Base-by-base conservation (phyloP, 78 protist genomes). In the Dictyostelium brefeldianum region DNA sequence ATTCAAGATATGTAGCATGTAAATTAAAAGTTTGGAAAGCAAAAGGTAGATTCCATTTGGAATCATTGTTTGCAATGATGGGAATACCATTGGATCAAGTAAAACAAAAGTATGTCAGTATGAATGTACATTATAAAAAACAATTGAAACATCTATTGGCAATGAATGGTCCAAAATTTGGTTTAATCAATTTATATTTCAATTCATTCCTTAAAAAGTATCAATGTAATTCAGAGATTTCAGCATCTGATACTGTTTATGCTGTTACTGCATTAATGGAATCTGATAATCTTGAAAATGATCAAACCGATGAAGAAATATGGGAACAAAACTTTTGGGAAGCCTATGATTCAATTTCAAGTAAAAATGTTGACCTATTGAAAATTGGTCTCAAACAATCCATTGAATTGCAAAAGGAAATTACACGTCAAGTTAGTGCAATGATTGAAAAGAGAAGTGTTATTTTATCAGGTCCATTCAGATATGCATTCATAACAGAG, bases 261-360 rank as follows among this genome's bases (percentile, higher is more conserved):
- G 94, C 95, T 5, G 20, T 81, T 17, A 90, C 96, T 0, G 84
- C 96, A 0, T 73, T 94, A 5, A 54, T 94, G 83, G 96, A 94
- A 25, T 64, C 94, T n/a, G 89, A 83, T 43, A 78, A 77, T 22
- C 27, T 67, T 0, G 95, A 83, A 54, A 17, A 11, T 10, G 95
- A 90, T 48, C 51, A 25, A 18, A 22, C 82, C 0, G 95, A 90
- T 59, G 54, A 62, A 18, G 95, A 81, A 5, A 67, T 74, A 46
- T 78, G 93, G 95, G 94, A 83, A 64, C 81, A 75, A 53, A 92
- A 92, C 17, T 93, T 93, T 80, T 93, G 94, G 94, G 89, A 69
- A 14, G 96, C 95, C 5, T 93, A 93, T 78, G 96, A 93, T 62
- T 80, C 96, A 8, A 51, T 93, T 7, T 90, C 96, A 29, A 47